Base-by-base conservation (phyloP, 805 yeast species). In the Torulaspora quercuum region DNA sequence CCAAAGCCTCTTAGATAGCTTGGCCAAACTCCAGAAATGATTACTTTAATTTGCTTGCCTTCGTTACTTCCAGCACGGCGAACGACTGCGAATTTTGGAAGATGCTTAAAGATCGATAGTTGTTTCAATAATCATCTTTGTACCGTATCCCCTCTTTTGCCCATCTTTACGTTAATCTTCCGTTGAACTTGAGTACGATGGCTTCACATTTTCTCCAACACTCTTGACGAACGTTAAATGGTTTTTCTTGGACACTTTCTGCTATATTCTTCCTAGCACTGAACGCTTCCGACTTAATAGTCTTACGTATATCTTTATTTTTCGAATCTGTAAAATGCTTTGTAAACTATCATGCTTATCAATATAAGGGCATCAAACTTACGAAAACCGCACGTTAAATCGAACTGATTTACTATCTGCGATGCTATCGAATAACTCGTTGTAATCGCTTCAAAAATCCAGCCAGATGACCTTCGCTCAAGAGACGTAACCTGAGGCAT, bases 1-100 rank as follows among this genome's bases (percentile, higher is more conserved):
- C 17, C 64, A 64, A 49, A 57, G 63, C 37, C 48, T 66, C 29
- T 45, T 66, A 44, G 68, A 65, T 29, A 57, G 67, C 32, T 46
- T 66, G 36, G 64, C 66, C 11, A 61, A 63, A 44, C 49, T 65
- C 25, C 66, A 63, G 37, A 60, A 54, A 40, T 53, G 43, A 45
- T 34, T 12, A 20, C 20, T 16, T 22, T 17, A 20, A 10, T 11
- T 27, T 29, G 39, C 39, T 35, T 35, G 29, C 38, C 45, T 42
- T 39, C 41, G 35, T 33, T 37, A 32, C 17, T 20, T 8, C 17
- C 11, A 14, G 17, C 11, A 20, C 29, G 20, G 11, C 29, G 17
- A n/a, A 13, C 29, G 6, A 5, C 29, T 17, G 21, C 24, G 25
- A 20, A 33, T 25, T 18, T n/a, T 12, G 15, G 20, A 9, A n/a